Percentiles rank a stretch among this genome's conserved stretches.
phyloP scores from a whole-genome alignment of 345 rosid genomes.

The Zanthoxylum bungeanum region DNA sequence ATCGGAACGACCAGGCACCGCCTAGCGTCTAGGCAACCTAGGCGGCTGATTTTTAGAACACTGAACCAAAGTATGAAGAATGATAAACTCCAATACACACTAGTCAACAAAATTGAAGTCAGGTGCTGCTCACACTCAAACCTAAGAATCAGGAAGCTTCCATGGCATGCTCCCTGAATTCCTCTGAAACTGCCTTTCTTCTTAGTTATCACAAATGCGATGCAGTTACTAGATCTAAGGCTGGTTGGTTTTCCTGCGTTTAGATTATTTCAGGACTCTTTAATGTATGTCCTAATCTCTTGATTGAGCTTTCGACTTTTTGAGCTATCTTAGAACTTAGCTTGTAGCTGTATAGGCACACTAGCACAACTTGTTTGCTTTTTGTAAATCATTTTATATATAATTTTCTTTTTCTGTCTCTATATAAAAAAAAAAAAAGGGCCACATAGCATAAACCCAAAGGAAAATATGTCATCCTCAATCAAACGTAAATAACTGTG shows the following conservation, averaged over 20 bases:
- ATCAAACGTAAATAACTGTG: too few species aligned
- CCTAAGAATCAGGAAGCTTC: background rate
- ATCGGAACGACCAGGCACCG: too few species aligned
- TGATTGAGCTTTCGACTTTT: too few species aligned
- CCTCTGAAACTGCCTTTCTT: background rate
- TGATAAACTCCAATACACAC: background rate
- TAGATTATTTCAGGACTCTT: background rate
- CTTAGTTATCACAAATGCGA: background rate
- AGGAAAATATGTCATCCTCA: background rate
- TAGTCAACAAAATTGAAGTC: background rate
- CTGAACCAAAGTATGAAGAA: background rate
- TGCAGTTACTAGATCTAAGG: background rate
- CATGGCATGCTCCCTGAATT: background rate
- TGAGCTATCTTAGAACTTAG: background rate
- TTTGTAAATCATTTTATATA: background rate
- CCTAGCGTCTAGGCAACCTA: too few species aligned
- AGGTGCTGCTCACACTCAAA: background rate
- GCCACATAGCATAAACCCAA: background rate
- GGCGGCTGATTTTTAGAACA: too few species aligned
- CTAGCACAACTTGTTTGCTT: background rate
- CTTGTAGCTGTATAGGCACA: background rate
- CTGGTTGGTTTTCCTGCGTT: background rate
- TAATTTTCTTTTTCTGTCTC: background rate
- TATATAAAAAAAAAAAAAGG: slow-evolving; percentile 7
- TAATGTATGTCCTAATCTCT: background rate